Conservation (phyloP, 306 rosid species). For the Citrullus colocynthis region DNA sequence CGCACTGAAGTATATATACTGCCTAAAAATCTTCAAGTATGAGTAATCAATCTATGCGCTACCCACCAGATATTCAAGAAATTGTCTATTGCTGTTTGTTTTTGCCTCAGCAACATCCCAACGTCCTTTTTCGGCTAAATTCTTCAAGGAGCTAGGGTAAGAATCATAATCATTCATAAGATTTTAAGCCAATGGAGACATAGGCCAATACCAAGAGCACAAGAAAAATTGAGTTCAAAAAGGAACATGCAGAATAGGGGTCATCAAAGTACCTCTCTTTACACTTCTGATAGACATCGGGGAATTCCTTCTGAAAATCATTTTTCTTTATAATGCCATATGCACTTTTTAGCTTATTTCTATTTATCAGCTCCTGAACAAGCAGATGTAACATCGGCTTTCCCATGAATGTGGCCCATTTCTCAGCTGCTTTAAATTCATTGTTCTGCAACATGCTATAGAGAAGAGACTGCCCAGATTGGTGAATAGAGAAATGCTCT, state of each 20-base stretch:
- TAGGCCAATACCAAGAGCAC: background rate
- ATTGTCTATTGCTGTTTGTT: conserved; percentile 54
- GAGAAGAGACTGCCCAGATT: conserved; percentile 56
- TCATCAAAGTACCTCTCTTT: conserved; percentile 54
- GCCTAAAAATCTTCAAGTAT: background rate
- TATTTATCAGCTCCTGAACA: conserved; percentile 40
- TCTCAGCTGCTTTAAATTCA: conserved; percentile 84
- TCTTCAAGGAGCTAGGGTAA: conserved; percentile 60
- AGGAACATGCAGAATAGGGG: conserved; percentile 3
- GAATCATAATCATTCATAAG: conserved; percentile 13
- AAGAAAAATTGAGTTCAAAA: background rate
- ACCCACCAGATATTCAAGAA: conserved; percentile 86
- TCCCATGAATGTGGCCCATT: conserved; percentile 93
- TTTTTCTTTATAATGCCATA: conserved; percentile 58
- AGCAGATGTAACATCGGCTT: conserved; percentile 56
- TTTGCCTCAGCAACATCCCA: conserved; percentile 97
- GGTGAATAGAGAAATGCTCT: conserved; percentile 63
- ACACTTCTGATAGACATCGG: conserved; percentile 59
- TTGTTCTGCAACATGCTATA: conserved; percentile 45
- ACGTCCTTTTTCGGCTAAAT: conserved; percentile 84
- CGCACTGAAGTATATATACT: background rate
- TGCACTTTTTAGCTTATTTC: conserved; percentile 71
- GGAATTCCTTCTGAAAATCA: conserved; percentile 66
- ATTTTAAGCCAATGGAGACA: conserved; percentile 11
- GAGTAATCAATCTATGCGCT: conserved; percentile 7